Evolutionary conservation across 192 early-diverging fungal genomes (phyloP), one percentile per base, ranked within the genome.

Genomic region (Cetraspora pellucida): DNA sequence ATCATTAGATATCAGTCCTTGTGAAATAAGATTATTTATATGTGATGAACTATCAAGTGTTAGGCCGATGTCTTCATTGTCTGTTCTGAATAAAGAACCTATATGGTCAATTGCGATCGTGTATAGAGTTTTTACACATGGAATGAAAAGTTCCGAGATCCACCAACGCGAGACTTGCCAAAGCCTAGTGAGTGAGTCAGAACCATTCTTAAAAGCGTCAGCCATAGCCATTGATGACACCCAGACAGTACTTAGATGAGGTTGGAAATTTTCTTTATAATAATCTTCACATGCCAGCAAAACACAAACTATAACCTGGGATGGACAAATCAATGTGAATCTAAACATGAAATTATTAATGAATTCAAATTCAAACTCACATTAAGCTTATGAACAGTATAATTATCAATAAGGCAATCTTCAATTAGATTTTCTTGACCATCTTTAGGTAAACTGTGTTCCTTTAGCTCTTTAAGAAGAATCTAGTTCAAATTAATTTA

Each of bases 121-220:
- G 27, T 28, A 52, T 28, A 71, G 49, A 8, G 21, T 11, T n/a
- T 71, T 30, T 13, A 71, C 3, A 30, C 27, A 54, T 16, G 69
- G 69, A 71, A 43, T 71, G 25, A 71, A 52, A 23, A 71, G 54
- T 30, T 71, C 69, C 14, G 27, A 52, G 19, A 71, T 54, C 14
- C 69, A 54, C 69, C 69, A 71, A 28, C 52, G 23, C 11, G 52
- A 23, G 16, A 71, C 27, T 71, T 54, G n/a, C 10, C 49, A 49
- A 55, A 71, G 69, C 23, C 49, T 49, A 30, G n/a, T n/a, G 52
- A 71, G 49, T n/a, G 69, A 71, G 54, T 71, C 69, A 30, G 69
- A 71, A 55, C 27, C 54, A 19, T 21, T 52, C 17, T 49, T 71
- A 43, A 71, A 71, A 14, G 45, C n/a, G 14, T 71, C 47, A 0